Base-by-base conservation (phyloP, 2,329 filamentous ascomycete species). In the Beauveria asiatica region DNA sequence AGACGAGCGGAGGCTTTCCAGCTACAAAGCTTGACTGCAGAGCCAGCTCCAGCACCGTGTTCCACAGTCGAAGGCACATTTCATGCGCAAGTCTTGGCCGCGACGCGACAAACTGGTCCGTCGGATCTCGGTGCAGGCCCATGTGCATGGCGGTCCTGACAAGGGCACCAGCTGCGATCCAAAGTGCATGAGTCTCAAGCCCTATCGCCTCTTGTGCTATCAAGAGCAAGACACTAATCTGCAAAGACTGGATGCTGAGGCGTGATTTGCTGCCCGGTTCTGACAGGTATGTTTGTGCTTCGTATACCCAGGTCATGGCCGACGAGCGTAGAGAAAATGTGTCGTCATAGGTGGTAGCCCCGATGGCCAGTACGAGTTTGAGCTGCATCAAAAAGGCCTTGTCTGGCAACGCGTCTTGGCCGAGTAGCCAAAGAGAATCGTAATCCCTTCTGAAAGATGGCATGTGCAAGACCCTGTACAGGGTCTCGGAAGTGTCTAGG, bases 321-420 rank as follows among this genome's bases (percentile, higher is more conserved):
- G 74, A 73, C 7, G 70, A 56, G 5, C 81, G 77, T 41, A 84
- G 64, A 0, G 76, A 79, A 59, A 82, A 84, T 0, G 70, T 63
- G 0, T 79, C 74, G 56, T 85, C 80, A 60, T 82, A 78, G 0
- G 73, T 71, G 1, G 74, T 71, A 1, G 81, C 76, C 0, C 83
- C 84, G n/a, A 86, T 78, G 0, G 84, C 82, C 4, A 86, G 68
- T 0, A 85, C 76, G 0, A 86, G 70, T 63, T 85, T 84, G 5
- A 86, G 64, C 50, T 82, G 82, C 19, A 84, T 75, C 1, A 84
- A 61, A 53, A 86, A 86, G 0, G 69, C 70, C 2, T 67, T 70
- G 45, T 78, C 74, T 0, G 72, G 66, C 1, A 69, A 61, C 0
- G 61, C 39, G 0, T 65, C 63, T 1, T 68, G 64, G 0, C 49